Base-by-base conservation (phyloP, 2,329 filamentous ascomycete species). In the Cordyceps militaris region DNA sequence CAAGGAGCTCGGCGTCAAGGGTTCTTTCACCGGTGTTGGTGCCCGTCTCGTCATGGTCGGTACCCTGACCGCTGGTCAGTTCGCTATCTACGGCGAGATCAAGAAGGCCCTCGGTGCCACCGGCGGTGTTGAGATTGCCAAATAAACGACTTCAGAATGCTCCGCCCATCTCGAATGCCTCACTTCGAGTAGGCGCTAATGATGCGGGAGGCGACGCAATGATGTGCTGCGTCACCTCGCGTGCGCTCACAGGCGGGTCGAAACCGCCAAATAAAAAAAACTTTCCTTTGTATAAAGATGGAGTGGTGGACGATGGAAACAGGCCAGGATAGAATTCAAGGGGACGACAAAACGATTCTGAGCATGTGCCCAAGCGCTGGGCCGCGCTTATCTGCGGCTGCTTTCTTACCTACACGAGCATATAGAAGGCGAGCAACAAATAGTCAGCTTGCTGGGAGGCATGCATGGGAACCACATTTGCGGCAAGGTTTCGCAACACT, bases 1-100 rank as follows among this genome's bases (percentile, higher is more conserved):
- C 66, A 88, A 86, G 77, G 89, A 95, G 78, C 87, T 95, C 67
- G 90, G 90, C 71, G 61, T 95, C 73, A 81, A 80, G 66, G 90
- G 90, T 66, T 88, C 83, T 58, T 95, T 86, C 79, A 78, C 81
- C 69, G 90, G 90, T 84, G 88, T 95, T 66, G 87, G 88, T 74
- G 88, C 90, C 68, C 86, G 75, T 77, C 75, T 77, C 57, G 75
- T 77, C 73, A 77, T 77, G 75, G 80, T 88, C 68, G 86, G 88
- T 74, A 87, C 85, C 65, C 75, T 91, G 66, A 90, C 87, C 62
- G 86, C 86, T 63, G 86, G 87, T 73, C 89, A 94, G 77, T 94
- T 94, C 75, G 89, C 88, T 69, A 96, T 96, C 74, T 96, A 96
- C 71, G 90, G 88, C 73, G 81, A 86, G 52, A 53, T 88, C 66